phyloP scores from a whole-genome alignment of 805 yeast genomes.

The Yarrowia yakushimensis region DNA sequence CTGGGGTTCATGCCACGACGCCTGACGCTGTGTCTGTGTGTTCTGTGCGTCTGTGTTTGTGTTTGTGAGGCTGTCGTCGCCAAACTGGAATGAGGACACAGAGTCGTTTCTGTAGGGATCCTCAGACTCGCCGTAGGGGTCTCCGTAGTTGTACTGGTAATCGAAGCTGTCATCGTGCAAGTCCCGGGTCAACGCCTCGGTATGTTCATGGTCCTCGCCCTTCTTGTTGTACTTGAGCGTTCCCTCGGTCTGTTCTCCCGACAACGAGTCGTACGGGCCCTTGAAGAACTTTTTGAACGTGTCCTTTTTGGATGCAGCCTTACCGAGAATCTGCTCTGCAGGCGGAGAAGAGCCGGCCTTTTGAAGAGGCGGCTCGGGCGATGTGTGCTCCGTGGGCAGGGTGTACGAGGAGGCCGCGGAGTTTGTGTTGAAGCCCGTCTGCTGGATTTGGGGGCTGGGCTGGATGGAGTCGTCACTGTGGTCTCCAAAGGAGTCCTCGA shows the following conservation, averaged over 20 bases:
- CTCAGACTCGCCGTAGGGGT: background rate
- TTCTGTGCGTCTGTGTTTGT: background rate
- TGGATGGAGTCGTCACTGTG: slow-evolving; percentile 25
- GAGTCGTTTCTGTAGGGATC: background rate
- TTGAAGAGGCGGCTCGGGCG: background rate
- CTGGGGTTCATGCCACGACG: background rate
- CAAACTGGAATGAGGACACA: background rate
- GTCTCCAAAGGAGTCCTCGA: slow-evolving; percentile 8
- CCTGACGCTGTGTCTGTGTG: background rate
- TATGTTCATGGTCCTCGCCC: slow-evolving; percentile 10
- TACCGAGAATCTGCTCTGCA: slow-evolving; percentile 18
- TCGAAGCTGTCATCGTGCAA: background rate
- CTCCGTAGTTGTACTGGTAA: slow-evolving; percentile 15
- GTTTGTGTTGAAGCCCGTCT: slow-evolving; percentile 1
- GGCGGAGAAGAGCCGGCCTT: slow-evolving; percentile 14
- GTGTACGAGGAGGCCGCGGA: slow-evolving; percentile 3
- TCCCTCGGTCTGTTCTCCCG: background rate
- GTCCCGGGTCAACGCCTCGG: slow-evolving; percentile 5
- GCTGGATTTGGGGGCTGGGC: slow-evolving; percentile 25
- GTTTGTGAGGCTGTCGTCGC: background rate
- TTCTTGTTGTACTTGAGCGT: slow-evolving; percentile 3
- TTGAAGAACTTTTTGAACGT: slow-evolving; percentile 10
- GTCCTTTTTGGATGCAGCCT: slow-evolving; percentile 1
- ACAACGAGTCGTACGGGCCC: slow-evolving; percentile 12
- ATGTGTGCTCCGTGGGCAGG: slow-evolving; percentile 9